Evolutionary conservation across 139 green algal genomes (phyloP), one percentile per base, ranked within the genome.

Genomic region (Volvox africanus): DNA sequence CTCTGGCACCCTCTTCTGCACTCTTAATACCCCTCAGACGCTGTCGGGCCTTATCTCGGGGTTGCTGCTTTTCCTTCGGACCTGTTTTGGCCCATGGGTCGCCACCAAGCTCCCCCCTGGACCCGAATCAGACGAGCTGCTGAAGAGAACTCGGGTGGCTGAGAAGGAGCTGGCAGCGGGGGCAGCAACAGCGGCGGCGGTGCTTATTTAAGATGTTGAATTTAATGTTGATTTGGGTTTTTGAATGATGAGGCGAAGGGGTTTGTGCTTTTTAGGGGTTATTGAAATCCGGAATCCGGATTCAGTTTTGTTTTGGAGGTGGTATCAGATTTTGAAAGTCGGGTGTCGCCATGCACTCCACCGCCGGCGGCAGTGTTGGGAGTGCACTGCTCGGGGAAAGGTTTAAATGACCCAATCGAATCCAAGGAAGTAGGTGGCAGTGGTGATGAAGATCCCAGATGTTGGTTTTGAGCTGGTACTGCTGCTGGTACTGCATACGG

Each of bases 41-140:
- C 33, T 93, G 30, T 84, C 84, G 0, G 28, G 67, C 19, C 61
- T 93, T n/a, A 68, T 44, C 68, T 82, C 61, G 0, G 86, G 69
- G 11, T 87, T 93, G 80, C 77, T 89, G 30, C 80, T 92, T 16
- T 97, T 96, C 87, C 71, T 97, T 80, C 92, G 91, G 77, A 83
- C 88, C 37, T 81, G 30, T 6, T 89, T 97, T 22, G 94, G 93
- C 0, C 95, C 95, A 13, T 97, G 95, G 95, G n/a, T 95, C 37
- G 94, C 95, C 2, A 76, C 88, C 36, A n/a, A 36, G 18, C 61
- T 82, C 14, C 55, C 55, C 35, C 75, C 67, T 28, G 88, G 78
- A 71, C 71, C 82, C 65, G 71, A 85, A 11, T 65, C 91, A 32
- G 92, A 91, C 14, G 83, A 84, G 78, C 88, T 96, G 90, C 90